Base-by-base conservation (phyloP, 2,329 filamentous ascomycete species). In the Trichoderma koningiopsis region DNA sequence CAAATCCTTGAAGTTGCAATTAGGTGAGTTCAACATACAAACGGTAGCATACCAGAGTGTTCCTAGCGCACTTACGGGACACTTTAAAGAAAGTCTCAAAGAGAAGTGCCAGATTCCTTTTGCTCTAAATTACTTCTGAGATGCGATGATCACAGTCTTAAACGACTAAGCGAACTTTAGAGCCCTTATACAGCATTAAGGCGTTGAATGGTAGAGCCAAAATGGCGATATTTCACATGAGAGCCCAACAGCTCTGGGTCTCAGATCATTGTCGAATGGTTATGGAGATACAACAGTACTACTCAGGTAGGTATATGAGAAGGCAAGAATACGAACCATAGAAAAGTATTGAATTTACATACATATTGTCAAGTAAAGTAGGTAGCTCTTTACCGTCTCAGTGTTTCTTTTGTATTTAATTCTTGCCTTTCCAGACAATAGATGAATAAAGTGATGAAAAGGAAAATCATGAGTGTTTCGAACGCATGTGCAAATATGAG, bases 21-120 rank as follows among this genome's bases (percentile, higher is more conserved):
- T 19, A 11, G 0, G 1, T 31, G 4, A 27, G 49, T 5, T 29
- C 29, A 10, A 52, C 37, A 1, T 24, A 40, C 1, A 16, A 62
- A 66, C 65, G 60, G 59, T 35, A 53, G 24, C 40, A 64, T 31
- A 16, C 55, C 53, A 3, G 65, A 4, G 69, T n/a, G n/a, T 60
- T 68, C 6, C 47, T 43, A 14, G 47, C 19, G 11, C 47, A 64
- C 16, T 68, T 8, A 13, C 22, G 14, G 37, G 5, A 19, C 16
- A 19, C 16, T 43, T 19, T 16, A 19, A 43, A 5, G 19, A 43
- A 43, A 19, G 1, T 3, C 16, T 8, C 16, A 43, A 33, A 2
- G 8, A 4, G 7, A 3, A 11, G 2, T 19, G 2, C 37, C 2
- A 7, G 5, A 43, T 19, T 43, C 16, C 6, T 0, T 43, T 43